These are phyloP conservation scores for Aspergillus coremiiformis DNA, from an alignment of 495 filamentous ascomycete species.

Conservation along the genomic window DNA sequence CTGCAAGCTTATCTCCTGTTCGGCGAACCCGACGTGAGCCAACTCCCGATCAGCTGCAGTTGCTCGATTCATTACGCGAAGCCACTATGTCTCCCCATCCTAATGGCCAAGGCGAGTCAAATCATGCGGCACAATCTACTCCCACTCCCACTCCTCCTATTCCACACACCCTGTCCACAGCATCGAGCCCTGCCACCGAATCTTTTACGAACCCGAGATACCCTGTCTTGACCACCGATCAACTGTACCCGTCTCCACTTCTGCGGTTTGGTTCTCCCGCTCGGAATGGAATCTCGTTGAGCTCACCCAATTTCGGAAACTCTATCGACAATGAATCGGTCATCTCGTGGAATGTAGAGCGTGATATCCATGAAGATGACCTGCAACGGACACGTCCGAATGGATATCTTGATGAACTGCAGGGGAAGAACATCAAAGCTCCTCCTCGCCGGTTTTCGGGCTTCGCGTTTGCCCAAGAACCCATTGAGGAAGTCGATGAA, in stretches of 20 bases:
- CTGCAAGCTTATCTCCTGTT: conserved; percentile 11
- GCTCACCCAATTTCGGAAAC: conserved; percentile 20
- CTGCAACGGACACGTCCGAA: conserved; percentile 30
- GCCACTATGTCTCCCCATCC: conserved; percentile 18
- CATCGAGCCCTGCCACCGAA: conserved; percentile 24
- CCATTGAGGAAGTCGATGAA: conserved; percentile 30
- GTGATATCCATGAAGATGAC: conserved; percentile 36
- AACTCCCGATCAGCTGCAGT: conserved; percentile 37
- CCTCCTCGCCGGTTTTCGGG: conserved; percentile 39
- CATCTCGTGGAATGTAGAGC: conserved; percentile 35
- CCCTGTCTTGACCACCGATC: conserved; percentile 18
- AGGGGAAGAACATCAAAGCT: conserved; percentile 32
- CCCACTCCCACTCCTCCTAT: conserved; percentile 36
- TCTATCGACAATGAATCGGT: conserved; percentile 33
- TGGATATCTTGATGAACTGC: conserved; percentile 17
- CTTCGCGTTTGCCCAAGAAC: conserved; percentile 23
- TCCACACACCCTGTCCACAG: conserved; percentile 29
- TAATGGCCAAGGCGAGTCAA: conserved; percentile 3
- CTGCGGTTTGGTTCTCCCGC: conserved; percentile 13
- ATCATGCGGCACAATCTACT: conserved; percentile 19
- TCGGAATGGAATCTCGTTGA: conserved; percentile 7
- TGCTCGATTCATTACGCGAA: conserved; percentile 26
- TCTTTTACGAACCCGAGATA: conserved; percentile 14
- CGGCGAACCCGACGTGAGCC: conserved; percentile 27
- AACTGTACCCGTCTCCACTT: conserved; percentile 32